Evolutionary conservation across 805 yeast species (phyloP).

Genomic region (Metschnikowia koreensis): DNA sequence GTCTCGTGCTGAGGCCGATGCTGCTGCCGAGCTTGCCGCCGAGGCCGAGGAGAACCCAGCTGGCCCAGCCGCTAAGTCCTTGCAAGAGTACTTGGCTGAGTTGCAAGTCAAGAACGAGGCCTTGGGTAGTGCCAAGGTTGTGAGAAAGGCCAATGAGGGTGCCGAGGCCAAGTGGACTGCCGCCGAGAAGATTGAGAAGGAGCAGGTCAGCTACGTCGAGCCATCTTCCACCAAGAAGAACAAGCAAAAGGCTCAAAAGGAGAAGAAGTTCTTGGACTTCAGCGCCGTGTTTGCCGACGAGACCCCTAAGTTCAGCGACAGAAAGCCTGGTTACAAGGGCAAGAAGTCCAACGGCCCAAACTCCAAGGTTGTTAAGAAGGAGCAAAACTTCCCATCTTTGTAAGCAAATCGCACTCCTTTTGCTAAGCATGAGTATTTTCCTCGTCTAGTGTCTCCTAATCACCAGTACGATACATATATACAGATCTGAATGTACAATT

Average conservation of each 20-base stretch:
- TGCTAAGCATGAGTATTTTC: not conserved
- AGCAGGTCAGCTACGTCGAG: conserved; percentile 49
- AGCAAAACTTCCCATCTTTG: conserved; percentile 74
- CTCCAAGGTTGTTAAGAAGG: conserved; percentile 42
- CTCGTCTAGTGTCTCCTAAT: not conserved
- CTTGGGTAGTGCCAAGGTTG: conserved; percentile 34
- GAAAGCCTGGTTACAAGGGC: conserved; percentile 21
- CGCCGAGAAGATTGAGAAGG: conserved; percentile 64
- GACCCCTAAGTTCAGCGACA: conserved; percentile 24
- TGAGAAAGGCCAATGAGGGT: conserved; percentile 58
- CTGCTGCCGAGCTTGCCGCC: conserved; percentile 37
- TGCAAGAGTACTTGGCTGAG: conserved; percentile 84
- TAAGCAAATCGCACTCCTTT: conserved; percentile 12
- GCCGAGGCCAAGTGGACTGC: conserved; percentile 51
- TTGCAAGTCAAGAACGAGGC: conserved; percentile 45
- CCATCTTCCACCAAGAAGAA: conserved; percentile 65
- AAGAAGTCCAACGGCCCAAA: conserved; percentile 27
- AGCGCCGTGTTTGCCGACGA: conserved; percentile 70
- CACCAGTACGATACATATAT: not conserved
- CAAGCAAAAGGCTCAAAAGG: conserved; percentile 75
- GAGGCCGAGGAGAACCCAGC: conserved; percentile 46
- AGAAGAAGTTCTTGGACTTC: conserved; percentile 74
- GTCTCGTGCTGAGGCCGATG: conserved; percentile 45
- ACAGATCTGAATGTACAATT: conserved; percentile 8
- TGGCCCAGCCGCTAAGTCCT: conserved; percentile 60